Evolutionary conservation across 371 early-diverging fungal genomes (phyloP).

Genomic region (Apophysomyces ossiformis): DNA sequence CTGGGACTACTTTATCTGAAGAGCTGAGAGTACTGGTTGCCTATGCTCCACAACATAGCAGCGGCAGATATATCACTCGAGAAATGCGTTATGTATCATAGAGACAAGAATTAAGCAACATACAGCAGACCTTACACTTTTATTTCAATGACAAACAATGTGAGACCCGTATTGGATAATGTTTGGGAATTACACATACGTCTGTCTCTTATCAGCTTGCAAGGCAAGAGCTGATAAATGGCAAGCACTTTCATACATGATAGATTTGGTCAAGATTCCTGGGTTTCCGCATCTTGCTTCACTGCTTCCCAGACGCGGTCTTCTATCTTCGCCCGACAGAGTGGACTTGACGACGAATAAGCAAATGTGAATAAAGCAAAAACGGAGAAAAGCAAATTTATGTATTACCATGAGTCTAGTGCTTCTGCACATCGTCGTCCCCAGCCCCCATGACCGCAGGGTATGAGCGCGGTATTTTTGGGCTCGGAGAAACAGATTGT

Average conservation of each 20-base stretch:
- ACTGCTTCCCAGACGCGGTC: slow-evolving; percentile 8
- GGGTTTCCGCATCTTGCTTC: not conserved
- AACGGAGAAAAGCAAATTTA: slow-evolving; percentile 3
- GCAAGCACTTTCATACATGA: too few relatives aligned
- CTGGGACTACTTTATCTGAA: not conserved
- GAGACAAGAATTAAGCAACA: too few relatives aligned
- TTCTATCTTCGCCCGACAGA: slow-evolving; percentile 31
- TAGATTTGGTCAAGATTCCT: too few relatives aligned
- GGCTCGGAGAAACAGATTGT: slow-evolving; percentile 53
- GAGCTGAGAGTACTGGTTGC: not conserved
- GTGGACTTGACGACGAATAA: slow-evolving; percentile 27
- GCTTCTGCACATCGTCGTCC: slow-evolving; percentile 44
- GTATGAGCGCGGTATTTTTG: slow-evolving; percentile 39
- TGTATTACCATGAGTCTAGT: slow-evolving; percentile 41
- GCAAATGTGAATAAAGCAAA: slow-evolving; percentile 2
- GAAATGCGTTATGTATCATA: too few relatives aligned
- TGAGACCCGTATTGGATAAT: too few relatives aligned
- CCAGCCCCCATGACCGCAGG: slow-evolving; percentile 50
- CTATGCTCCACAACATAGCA: not conserved
- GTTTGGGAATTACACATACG: not conserved
- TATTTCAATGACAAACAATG: too few relatives aligned
- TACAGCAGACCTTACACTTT: too few relatives aligned
- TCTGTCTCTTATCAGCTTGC: not conserved
- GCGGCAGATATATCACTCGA: too few relatives aligned
- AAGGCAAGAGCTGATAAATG: not conserved